Base-by-base conservation (phyloP, 441 rosid species). In the Viola pubescens region DNA sequence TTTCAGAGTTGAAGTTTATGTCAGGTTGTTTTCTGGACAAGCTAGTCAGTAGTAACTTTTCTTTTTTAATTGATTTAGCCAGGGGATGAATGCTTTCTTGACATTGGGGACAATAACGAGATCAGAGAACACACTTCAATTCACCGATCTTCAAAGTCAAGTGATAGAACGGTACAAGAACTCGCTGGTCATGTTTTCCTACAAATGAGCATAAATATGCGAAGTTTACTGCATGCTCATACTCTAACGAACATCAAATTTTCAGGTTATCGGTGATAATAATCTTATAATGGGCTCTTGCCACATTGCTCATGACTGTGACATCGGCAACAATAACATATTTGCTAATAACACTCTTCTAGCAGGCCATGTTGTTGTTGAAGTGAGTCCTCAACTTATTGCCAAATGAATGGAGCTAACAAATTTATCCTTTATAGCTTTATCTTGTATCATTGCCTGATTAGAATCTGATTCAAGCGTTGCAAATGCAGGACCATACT, bases 231-330 rank as follows among this genome's bases (percentile, higher is more conserved):
- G 51, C 48, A 37, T 59, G 40, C 40, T 59, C 66, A 14, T 67
- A 19, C 38, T 44, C 70, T 61, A 12, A 68, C 51, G 7, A 16
- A 55, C 44, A 56, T 62, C 53, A 6, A 50, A 9, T 56, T 7
- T 74, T 68, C 70, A 92, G 98, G 89, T 87, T 11, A 82, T 92
- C 63, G 96, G 97, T 52, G 71, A 83, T 68, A 82, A 77, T 77
- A 92, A 92, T 75, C 89, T 92, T 62, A 75, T 94, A 67, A 94
- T 94, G 98, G 98, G 97, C 3, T 84, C 97, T 51, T 86, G 98
- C 70, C 98, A 89, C 73, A 78, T 94, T 66, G 98, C 97, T 43
- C 98, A 89, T 73, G 98, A 89, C 73, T 94, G 97, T 75, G 83
- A 82, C 73, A 83, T 87, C 43, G 95, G 98, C 14, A 81, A 81